Evolutionary conservation across 495 filamentous ascomycete genomes (phyloP).

Genomic region (Trypethelium eluteriae): DNA sequence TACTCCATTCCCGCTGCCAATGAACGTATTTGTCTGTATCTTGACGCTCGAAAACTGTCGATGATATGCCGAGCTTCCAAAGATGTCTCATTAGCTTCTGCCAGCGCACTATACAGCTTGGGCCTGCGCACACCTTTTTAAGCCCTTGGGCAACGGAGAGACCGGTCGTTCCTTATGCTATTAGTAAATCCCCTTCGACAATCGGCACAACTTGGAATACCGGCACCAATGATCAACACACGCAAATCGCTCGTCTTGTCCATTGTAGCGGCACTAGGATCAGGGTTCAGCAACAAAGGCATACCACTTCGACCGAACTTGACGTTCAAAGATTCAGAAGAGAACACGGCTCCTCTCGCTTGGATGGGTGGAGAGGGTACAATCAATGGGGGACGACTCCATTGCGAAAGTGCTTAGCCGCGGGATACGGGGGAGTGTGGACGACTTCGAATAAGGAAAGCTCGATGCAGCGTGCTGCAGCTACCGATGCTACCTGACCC

Average conservation of each 20-base stretch:
- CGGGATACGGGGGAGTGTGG: no score
- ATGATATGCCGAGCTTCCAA: constrained; percentile 40
- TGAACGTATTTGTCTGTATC: constrained; percentile 26
- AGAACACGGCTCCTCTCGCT: no score
- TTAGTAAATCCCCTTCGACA: neutral
- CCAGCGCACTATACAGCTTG: neutral
- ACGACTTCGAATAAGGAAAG: no score
- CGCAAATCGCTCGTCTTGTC: neutral
- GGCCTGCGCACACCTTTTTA: constrained; percentile 33
- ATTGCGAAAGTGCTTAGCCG: no score
- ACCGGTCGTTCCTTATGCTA: constrained; percentile 34
- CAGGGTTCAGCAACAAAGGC: neutral
- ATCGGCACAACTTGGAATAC: neutral
- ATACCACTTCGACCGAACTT: neutral
- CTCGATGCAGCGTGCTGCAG: no score
- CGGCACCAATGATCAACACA: constrained; percentile 7
- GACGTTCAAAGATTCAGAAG: neutral
- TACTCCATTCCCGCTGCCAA: constrained; percentile 47
- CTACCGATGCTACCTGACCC: no score
- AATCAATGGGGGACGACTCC: no score
- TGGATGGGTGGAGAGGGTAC: no score
- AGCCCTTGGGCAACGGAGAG: constrained; percentile 42
- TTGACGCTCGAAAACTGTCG: constrained; percentile 42
- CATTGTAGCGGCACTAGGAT: neutral
- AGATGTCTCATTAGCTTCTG: constrained; percentile 15